Conservation (phyloP, 1,284 basidiomycete genomes). For the Marasmius tenuissimus region DNA sequence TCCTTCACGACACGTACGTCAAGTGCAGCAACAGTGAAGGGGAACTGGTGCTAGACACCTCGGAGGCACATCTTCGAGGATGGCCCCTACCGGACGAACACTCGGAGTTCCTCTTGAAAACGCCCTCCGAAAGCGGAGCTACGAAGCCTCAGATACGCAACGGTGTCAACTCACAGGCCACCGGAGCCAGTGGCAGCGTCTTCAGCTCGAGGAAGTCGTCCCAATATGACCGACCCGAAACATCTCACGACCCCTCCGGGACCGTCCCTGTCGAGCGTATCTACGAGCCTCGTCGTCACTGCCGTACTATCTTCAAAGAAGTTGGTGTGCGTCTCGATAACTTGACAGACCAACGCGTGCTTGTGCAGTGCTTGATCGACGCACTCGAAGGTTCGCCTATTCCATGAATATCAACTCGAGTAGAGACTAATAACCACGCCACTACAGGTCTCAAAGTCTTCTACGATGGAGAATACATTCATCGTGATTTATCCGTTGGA, state of each 20-base stretch:
- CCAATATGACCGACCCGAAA: too few relatives aligned
- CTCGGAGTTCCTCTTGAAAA: too few relatives aligned
- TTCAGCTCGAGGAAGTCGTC: too few relatives aligned
- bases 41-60: neutral
- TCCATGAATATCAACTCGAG: too few relatives aligned
- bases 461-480: neutral
- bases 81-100: too few relatives aligned
- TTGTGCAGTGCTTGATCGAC: neutral
- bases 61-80: neutral
- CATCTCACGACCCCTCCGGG: too few relatives aligned
- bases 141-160: too few relatives aligned
- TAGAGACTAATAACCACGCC: neutral
- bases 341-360: neutral
- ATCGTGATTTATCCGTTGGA: neutral
- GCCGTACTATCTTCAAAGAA: neutral
- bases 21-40: neutral
- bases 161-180: too few relatives aligned
- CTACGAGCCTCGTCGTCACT: neutral
- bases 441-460: neutral
- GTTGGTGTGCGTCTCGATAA: neutral
- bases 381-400: neutral
- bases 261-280: neutral
- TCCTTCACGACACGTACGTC: neutral
- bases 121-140: too few relatives aligned
- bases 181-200: too few relatives aligned